Evolutionary conservation across 257 asterid genomes (phyloP), one percentile per base, ranked within the genome.

Genomic region (Datura wrightii): DNA sequence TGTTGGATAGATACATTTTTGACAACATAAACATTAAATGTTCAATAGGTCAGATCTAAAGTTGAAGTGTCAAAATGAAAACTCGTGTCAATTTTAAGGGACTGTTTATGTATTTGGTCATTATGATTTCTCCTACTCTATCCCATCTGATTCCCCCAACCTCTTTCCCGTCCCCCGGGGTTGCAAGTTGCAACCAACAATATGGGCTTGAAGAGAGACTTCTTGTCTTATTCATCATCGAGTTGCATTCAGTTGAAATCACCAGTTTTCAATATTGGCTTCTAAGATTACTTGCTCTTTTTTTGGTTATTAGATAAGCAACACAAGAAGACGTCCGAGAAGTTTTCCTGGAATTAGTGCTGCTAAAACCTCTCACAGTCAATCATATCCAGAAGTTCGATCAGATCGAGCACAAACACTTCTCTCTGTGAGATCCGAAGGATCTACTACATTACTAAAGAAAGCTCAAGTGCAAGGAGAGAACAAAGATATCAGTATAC

Each of bases 351-450:
- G 91, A 87, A 83, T 34, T 46, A 72, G 54, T 54, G 84, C 83
- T 55, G 86, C 70, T 50, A 87, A 84, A 81, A 81, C 91, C 62
- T 53, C 91, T 70, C 96, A 91, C 84, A 94, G 97, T 84, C 89
- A 41, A 42, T 95, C 98, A 7, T 92, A 86, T 86, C 97, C 97
- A 7, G 86, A 66, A 41, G 89, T 91, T 63, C 91, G 90, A 86
- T 85, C 93, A 44, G 89, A 66, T 65, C 54, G 48, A 18, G 44
- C 24, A 10, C 79, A 83, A 11, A 87, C 89, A 42, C 88, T 94
- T 87, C 80, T 85, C 60, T 89, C 97, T 34, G 89, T 83, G 39
- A 92, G 87, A 90, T 97, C 99, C 2, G 98, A 97, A 88, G 97
- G 98, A 70, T 89, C 97, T 53, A 65, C 89, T 85, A 91, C 93